phyloP scores from a whole-genome alignment of 768 basidiomycete species.

The Botryobasidium botryosum region DNA sequence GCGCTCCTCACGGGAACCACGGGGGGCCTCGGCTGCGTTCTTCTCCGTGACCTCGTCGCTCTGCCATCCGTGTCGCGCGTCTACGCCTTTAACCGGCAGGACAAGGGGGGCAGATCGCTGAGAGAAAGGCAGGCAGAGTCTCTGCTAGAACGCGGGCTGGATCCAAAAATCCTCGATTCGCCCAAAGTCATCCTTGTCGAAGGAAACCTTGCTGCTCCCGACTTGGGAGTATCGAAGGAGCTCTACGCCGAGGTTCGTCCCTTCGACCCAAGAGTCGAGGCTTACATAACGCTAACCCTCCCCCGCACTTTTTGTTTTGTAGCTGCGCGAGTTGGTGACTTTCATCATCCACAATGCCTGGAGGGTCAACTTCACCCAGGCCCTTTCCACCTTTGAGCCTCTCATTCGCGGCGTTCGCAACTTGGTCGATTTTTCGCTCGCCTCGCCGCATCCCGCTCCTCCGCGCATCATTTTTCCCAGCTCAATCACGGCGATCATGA shows the following conservation, averaged over 20 bases:
- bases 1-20: constrained; percentile 3
- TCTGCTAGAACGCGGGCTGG: constrained; percentile 1
- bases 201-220: neutral
- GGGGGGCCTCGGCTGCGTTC: neutral
- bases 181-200: constrained; percentile 7
- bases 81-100: constrained; percentile 3
- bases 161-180: neutral
- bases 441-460: constrained; percentile 1
- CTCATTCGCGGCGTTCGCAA: constrained; percentile 5
- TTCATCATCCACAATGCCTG: constrained; percentile 8
- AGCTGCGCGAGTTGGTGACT: neutral
- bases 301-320: neutral
- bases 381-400: constrained; percentile 2
- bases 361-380: constrained; percentile 10
- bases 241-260: neutral
- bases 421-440: constrained; percentile 9
- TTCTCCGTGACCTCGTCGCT: neutral
- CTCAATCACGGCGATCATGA: constrained; percentile 7
- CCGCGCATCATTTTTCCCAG: constrained; percentile 8
- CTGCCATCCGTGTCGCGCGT: neutral
- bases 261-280: neutral
- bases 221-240: neutral
- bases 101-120: neutral
- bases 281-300: neutral
- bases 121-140: neutral